phyloP scores from a whole-genome alignment of 371 early-diverging fungal genomes.

The Apophysomyces elegans region DNA sequence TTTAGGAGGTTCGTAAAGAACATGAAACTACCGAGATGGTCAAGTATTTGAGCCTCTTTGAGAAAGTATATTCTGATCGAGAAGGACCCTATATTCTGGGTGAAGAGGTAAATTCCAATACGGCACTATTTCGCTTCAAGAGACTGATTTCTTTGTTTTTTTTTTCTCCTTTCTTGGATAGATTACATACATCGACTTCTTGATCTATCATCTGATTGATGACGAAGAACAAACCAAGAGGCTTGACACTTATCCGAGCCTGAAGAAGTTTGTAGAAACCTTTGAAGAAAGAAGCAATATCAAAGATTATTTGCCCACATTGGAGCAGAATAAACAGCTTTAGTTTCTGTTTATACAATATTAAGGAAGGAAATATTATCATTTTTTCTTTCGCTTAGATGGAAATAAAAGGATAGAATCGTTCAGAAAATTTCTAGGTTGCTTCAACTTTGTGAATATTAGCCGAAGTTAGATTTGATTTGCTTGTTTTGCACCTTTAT shows the following conservation, averaged over 20 bases:
- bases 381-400: too few relatives aligned
- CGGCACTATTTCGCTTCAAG: constrained; percentile 30
- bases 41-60: constrained; percentile 11
- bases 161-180: background rate
- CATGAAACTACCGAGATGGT: background rate
- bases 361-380: too few relatives aligned
- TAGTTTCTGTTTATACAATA: background rate
- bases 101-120: constrained; percentile 11
- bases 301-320: constrained; percentile 5
- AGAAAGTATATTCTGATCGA: constrained; percentile 13
- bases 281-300: constrained; percentile 11
- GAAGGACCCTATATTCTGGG: constrained; percentile 21
- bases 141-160: constrained; percentile 34
- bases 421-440: too few relatives aligned
- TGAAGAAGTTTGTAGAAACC: constrained; percentile 15
- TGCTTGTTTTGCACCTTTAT: too few relatives aligned
- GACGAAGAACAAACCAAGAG: constrained; percentile 4
- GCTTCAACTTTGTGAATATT: too few relatives aligned
- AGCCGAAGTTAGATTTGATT: too few relatives aligned
- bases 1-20: background rate
- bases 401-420: too few relatives aligned
- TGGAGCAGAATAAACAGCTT: background rate
- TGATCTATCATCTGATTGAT: constrained; percentile 18
- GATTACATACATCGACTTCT: constrained; percentile 23
- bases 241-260: constrained; percentile 12